phyloP scores from a whole-genome alignment of 192 early-diverging fungal species.

The Backusella sp. region DNA sequence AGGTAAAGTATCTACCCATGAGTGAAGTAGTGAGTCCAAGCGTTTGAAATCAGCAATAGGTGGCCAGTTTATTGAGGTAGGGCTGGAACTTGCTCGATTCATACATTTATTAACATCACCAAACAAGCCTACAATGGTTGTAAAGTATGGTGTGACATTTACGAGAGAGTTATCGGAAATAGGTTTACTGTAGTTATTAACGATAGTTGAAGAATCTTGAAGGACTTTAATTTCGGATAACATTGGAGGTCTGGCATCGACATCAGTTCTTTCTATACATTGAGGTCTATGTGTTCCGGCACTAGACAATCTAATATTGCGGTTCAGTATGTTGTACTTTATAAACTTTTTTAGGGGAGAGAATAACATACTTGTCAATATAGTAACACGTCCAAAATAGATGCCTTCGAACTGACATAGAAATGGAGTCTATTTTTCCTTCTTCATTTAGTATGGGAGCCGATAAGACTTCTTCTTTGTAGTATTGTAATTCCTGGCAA shows the following conservation, averaged over 20 bases:
- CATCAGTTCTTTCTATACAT: constrained; percentile 46
- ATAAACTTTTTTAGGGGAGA: neutral
- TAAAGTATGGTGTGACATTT: constrained; percentile 9
- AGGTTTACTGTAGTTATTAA: neutral
- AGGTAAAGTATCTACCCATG: constrained; percentile 20
- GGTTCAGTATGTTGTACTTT: neutral
- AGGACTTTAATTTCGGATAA: constrained; percentile 8
- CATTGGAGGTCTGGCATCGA: constrained; percentile 23
- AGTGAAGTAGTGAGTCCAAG: constrained; percentile 8
- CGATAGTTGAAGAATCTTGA: neutral
- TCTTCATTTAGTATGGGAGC: constrained; percentile 32
- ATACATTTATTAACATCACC: constrained; percentile 29
- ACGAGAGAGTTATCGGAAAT: constrained; percentile 14
- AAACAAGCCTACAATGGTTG: constrained; percentile 16
- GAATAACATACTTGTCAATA: constrained; percentile 40
- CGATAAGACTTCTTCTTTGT: constrained; percentile 39
- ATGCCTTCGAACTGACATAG: constrained; percentile 32
- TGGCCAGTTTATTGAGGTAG: constrained; percentile 15
- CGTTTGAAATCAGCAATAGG: constrained; percentile 24
- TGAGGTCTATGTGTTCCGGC: constrained; percentile 42
- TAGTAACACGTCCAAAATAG: constrained; percentile 51
- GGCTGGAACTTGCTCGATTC: constrained; percentile 9
- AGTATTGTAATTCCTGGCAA: constrained; percentile 46
- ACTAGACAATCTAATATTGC: constrained; percentile 24
- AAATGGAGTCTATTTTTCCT: constrained; percentile 37